Evolutionary conservation across 768 basidiomycete species (phyloP), one percentile per base, ranked within the genome.

Genomic region (Podaxis sp.): DNA sequence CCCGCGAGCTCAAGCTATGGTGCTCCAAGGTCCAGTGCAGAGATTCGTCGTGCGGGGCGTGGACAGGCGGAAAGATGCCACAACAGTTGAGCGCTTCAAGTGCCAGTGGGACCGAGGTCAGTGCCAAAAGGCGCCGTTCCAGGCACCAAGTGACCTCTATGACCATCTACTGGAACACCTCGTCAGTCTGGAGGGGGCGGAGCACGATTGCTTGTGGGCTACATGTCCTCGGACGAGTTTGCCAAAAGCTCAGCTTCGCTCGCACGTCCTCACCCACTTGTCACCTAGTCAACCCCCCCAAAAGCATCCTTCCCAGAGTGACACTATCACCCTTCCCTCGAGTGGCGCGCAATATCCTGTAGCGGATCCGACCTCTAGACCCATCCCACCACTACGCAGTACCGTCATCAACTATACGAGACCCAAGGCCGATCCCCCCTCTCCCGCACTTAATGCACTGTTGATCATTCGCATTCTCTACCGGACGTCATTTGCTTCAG

Each of bases 21-120:
- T 95, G 21, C 79, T 91, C 37, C 83, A 79, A 37, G 89, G 87
- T 1, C 82, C 84, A 4, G 80, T 83, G 3, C 88, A 87, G 65
- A 81, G 85, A 56, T 99, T 96, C 68, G 81, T 99, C 40, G 93
- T 99, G 51, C 88, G 88, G 38, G 95, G 95, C 5, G 89, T 98
- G 46, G 84, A 87, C 61, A 75, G 89, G 56, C 78, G 84, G 58
- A 87, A 86, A 71, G 84, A 87, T 59, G 67, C 79, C 0, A 70
- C 81, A 62, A 77, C 76, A 11, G 79, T 76, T 42, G 86, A 90
- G 50, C 81, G 81, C 52, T 91, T 88, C 73, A 84, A 84, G 65
- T 95, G 94, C 70, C 81, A 79, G 28, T 96, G 93, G 94, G 76
- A 87, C 64, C 81, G 79, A 55, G 84, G 79, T 3, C 78, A 82